Evolutionary conservation across 371 early-diverging fungal species (phyloP).

Genomic region (Rhizomucor pusillus): DNA sequence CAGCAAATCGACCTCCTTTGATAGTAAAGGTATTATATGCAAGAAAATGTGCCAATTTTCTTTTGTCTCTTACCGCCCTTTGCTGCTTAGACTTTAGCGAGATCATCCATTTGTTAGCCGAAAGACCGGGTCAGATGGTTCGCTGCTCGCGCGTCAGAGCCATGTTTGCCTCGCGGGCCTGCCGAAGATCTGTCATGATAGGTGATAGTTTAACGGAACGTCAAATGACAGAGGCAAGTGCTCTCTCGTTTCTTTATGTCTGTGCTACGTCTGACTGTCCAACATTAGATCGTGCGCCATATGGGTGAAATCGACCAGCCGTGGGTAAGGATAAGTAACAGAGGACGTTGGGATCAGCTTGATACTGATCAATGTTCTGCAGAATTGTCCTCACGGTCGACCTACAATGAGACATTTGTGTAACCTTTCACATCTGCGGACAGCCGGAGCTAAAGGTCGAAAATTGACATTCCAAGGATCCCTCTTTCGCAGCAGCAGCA

Average conservation of each 20-base stretch:
- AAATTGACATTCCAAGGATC: neutral
- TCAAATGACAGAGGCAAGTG: constrained; percentile 65
- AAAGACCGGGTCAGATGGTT: constrained; percentile 51
- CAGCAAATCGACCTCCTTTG: constrained; percentile 63
- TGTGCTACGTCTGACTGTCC: neutral
- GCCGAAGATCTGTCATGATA: constrained; percentile 76
- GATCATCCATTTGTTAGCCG: constrained; percentile 51
- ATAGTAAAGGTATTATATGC: constrained; percentile 42
- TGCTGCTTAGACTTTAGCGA: constrained; percentile 75
- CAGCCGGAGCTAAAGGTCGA: neutral
- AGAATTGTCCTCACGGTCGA: constrained; percentile 98
- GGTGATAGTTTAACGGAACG: constrained; percentile 68
- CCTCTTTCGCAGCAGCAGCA: neutral
- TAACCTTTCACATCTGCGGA: neutral
- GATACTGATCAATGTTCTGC: neutral
- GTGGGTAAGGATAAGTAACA: constrained; percentile 57
- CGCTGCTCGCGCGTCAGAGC: constrained; percentile 61
- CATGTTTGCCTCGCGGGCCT: constrained; percentile 80
- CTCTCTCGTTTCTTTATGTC: neutral
- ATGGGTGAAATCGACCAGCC: constrained; percentile 87
- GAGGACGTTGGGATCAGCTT: neutral
- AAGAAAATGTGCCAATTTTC: neutral
- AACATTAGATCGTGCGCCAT: constrained; percentile 59
- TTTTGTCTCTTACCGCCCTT: neutral
- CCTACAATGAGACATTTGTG: constrained; percentile 90